Evolutionary conservation across 2,329 filamentous ascomycete species (phyloP).

Genomic region (Cercospora berteroae): DNA sequence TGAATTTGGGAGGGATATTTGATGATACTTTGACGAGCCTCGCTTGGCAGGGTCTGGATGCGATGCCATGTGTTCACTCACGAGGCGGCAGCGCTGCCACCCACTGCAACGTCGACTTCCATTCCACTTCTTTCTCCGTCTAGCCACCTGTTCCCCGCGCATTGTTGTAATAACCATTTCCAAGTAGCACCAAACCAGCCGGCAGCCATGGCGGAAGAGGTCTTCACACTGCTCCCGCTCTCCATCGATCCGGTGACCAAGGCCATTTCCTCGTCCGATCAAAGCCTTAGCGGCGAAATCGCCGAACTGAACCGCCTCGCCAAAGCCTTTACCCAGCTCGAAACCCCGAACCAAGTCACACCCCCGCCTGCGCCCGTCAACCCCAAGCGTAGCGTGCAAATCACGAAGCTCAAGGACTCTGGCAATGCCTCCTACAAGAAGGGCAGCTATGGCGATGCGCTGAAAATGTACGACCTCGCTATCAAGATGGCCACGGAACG

Average conservation of each 20-base stretch:
- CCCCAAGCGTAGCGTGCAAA: constrained; percentile 83
- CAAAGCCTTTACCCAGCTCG: constrained; percentile 65
- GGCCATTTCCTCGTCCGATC: constrained; percentile 56
- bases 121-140: not conserved
- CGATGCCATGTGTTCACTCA: not conserved
- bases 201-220: constrained; percentile 10
- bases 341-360: constrained; percentile 63
- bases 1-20: not conserved
- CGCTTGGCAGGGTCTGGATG: not conserved
- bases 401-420: constrained; percentile 85
- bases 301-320: constrained; percentile 75
- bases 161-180: not conserved
- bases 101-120: not conserved
- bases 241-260: constrained; percentile 80
- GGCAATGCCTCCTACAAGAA: constrained; percentile 84
- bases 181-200: not conserved
- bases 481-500: constrained; percentile 82
- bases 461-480: constrained; percentile 79
- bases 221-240: constrained; percentile 45
- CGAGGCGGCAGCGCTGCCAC: not conserved
- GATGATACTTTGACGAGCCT: not conserved
- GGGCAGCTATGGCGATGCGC: constrained; percentile 68
- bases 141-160: not conserved
- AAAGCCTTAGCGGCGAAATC: constrained; percentile 52
- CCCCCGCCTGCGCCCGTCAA: constrained; percentile 88